A percentile compares a stretch with the other conserved stretches of the same genome.
phyloP scores from a whole-genome alignment of 345 rosid species.

The Combretum micranthum region DNA sequence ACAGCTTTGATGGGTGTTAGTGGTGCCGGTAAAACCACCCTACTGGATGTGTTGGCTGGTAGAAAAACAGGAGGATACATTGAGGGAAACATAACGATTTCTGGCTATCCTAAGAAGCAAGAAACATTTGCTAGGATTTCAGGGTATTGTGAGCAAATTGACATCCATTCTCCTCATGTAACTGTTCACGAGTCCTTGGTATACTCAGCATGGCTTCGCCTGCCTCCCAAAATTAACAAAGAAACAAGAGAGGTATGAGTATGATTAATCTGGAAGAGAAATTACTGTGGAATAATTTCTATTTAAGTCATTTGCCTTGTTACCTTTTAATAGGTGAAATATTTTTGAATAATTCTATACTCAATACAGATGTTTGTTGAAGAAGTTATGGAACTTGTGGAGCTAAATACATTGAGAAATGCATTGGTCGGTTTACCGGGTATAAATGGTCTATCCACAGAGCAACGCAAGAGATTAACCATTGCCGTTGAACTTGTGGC shows the following conservation, averaged over 20 bases:
- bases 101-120: conserved; percentile 67
- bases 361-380: conserved; percentile 49
- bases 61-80: conserved; percentile 69
- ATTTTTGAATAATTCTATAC: too few species aligned
- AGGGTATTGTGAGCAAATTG: conserved; percentile 71
- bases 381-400: conserved; percentile 74
- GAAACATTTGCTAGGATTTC: conserved; percentile 64
- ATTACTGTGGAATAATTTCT: background rate
- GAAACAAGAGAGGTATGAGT: conserved; percentile 35
- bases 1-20: conserved; percentile 69
- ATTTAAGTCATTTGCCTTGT: too few species aligned
- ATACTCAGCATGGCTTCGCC: conserved; percentile 63
- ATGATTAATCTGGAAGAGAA: background rate
- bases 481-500: conserved; percentile 66
- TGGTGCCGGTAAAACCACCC: conserved; percentile 71
- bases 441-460: conserved; percentile 49
- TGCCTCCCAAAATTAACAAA: conserved; percentile 52
- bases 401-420: conserved; percentile 39
- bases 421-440: conserved; percentile 61
- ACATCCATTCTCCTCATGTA: conserved; percentile 63
- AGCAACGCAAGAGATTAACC: conserved; percentile 63
- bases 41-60: conserved; percentile 75
- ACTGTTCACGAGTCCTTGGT: conserved; percentile 55
- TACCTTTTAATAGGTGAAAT: too few species aligned
- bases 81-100: conserved; percentile 39